These are phyloP conservation scores for Xerocomellus chrysenteron DNA, from an alignment of 768 basidiomycete species.

Conservation along the genomic window DNA sequence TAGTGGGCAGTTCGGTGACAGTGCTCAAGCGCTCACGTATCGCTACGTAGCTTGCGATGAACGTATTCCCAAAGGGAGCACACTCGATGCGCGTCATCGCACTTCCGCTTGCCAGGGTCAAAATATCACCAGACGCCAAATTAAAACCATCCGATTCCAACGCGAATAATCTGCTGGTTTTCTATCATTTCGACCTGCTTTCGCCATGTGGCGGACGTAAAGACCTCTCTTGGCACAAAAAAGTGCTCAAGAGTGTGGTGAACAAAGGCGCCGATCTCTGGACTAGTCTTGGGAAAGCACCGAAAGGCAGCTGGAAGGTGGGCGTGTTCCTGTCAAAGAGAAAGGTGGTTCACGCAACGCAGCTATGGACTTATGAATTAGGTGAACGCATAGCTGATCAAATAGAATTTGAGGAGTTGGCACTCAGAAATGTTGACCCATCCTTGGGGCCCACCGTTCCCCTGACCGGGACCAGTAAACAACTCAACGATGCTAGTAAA, in stretches of 20 bases:
- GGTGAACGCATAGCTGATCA: constrained; percentile 71
- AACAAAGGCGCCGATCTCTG: constrained; percentile 57
- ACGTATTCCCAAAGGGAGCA: constrained; percentile 11
- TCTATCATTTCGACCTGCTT: constrained; percentile 41
- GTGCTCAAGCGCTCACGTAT: too few relatives aligned
- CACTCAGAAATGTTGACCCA: constrained; percentile 70
- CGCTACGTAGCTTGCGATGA: constrained; percentile 10
- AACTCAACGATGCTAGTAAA: constrained; percentile 13
- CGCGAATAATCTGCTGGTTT: constrained; percentile 33
- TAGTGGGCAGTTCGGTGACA: too few relatives aligned
- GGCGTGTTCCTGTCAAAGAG: constrained; percentile 20
- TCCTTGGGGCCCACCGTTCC: constrained; percentile 57
- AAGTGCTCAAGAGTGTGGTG: constrained; percentile 44
- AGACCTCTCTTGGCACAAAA: constrained; percentile 26
- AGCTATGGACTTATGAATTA: constrained; percentile 60
- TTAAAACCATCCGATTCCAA: constrained; percentile 7
- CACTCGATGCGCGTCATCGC: constrained; percentile 46
- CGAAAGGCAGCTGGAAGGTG: constrained; percentile 72
- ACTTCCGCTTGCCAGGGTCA: constrained; percentile 39
- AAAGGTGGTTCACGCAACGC: constrained; percentile 9
- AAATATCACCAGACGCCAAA: constrained; percentile 9
- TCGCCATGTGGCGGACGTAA: constrained; percentile 32
- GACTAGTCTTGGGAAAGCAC: constrained; percentile 66
- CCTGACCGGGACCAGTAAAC: constrained; percentile 21
- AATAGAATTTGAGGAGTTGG: constrained; percentile 79